Evolutionary conservation across 2,329 filamentous ascomycete species (phyloP).

Genomic region (Cladosporium austrohemisphaericum): DNA sequence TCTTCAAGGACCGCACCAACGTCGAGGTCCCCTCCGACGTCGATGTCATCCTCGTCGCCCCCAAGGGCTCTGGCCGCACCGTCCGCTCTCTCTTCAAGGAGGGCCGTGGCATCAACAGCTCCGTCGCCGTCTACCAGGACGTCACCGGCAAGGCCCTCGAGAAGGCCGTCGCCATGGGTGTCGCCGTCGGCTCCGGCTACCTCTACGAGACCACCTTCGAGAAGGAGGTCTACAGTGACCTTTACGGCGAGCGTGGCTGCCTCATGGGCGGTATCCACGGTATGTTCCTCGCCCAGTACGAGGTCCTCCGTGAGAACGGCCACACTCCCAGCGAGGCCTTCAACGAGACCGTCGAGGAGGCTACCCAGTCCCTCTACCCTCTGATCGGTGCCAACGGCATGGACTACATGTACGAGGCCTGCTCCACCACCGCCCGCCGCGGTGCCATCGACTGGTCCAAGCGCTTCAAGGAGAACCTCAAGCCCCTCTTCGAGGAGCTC

Average conservation of each 20-base stretch:
- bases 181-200: slow-evolving; percentile 95
- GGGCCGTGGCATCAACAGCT: slow-evolving; percentile 99
- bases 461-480: slow-evolving; percentile 95
- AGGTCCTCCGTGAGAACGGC: slow-evolving; percentile 97
- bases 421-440: slow-evolving; percentile 96
- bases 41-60: slow-evolving; percentile 98
- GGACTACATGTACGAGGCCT: slow-evolving; percentile 99
- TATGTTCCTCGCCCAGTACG: slow-evolving; percentile 99
- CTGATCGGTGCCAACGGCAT: slow-evolving; percentile 96
- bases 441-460: slow-evolving; percentile 98
- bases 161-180: slow-evolving; percentile 94
- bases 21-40: slow-evolving; percentile 94
- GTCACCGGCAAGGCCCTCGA: slow-evolving; percentile 97
- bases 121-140: slow-evolving; percentile 96
- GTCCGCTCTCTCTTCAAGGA: slow-evolving; percentile 98
- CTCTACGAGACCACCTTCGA: slow-evolving; percentile 99
- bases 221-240: slow-evolving; percentile 99
- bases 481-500: slow-evolving; percentile 97
- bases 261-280: slow-evolving; percentile 99
- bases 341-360: slow-evolving; percentile 99
- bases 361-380: slow-evolving; percentile 95
- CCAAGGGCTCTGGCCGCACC: slow-evolving; percentile 98
- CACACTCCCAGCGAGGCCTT: slow-evolving; percentile 98
- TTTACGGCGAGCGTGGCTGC: slow-evolving; percentile 99
- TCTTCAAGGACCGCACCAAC: slow-evolving; percentile 99